Base-by-base conservation (phyloP, 1,139 yeast species). In the Debaryomyces coudertii region DNA sequence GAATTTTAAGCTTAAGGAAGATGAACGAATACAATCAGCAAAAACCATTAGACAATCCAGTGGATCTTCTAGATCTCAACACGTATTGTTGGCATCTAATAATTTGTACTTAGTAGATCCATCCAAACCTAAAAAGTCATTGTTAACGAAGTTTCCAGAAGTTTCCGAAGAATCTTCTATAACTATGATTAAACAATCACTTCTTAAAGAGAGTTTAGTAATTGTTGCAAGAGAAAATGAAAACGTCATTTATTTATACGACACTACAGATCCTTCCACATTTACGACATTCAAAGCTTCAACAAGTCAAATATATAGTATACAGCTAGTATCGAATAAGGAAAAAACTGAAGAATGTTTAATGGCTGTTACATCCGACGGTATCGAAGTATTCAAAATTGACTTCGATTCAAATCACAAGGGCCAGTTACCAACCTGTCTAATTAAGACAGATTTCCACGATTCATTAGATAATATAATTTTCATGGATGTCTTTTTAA, bases 361-460 rank as follows among this genome's bases (percentile, higher is more conserved):
- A 14, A 49, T 57, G 42, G 61, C 51, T 9, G 45, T 53, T 34
- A 56, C 63, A 1, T 44, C 39, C 12, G 42, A 41, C 12, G 64
- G 60, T 6, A 50, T 62, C n/a, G 59, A 58, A 42, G 44, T 53
- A 11, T 60, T 55, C 42, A 31, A 38, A 11, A 14, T 53, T 31
- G 53, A 48, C n/a, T 44, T 38, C 24, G 48, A 45, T n/a, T 22
- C 35, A 2, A 29, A 38, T 9, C 42, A 46, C 25, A 40, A 11
- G 4, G 45, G 35, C 18, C 46, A 28, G 9, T 37, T 49, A 9
- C 44, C 49, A 12, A 43, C 43, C n/a, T 49, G 55, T 34, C 9
- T 44, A 15, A 49, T 59, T 24, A 45, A 31, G 36, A 50, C 58
- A 5, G 45, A 42, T 27, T 46, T 40, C 23, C 46, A 49, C 18